Evolutionary conservation across 129 eudicot species (phyloP).

Genomic region (Artemisia tridentata): DNA sequence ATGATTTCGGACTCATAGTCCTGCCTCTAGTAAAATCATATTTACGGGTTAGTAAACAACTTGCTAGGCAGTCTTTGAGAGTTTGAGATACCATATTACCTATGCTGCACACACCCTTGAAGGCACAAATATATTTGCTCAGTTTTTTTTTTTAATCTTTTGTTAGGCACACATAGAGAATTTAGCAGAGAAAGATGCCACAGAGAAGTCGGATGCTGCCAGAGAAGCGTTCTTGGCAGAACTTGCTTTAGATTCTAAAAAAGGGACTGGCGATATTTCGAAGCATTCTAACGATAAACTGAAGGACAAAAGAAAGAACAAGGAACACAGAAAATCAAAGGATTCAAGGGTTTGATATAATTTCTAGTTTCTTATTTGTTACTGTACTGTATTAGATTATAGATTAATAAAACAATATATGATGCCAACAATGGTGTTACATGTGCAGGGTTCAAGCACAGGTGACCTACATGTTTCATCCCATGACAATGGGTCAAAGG

Average conservation of each 20-base stretch:
- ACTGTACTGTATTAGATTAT: not conserved
- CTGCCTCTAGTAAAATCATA: constrained; percentile 76
- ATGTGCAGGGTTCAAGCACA: constrained; percentile 50
- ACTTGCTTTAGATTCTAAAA: constrained; percentile 81
- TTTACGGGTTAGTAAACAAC: constrained; percentile 65
- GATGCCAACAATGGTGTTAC: not conserved
- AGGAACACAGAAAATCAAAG: constrained; percentile 62
- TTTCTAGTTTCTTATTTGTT: not conserved
- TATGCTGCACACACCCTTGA: not conserved
- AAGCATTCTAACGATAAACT: constrained; percentile 64
- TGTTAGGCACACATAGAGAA: constrained; percentile 80
- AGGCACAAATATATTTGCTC: constrained; percentile 1
- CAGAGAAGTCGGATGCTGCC: constrained; percentile 97
- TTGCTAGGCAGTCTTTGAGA: constrained; percentile 50
- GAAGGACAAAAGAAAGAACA: constrained; percentile 81
- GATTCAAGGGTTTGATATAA: constrained; percentile 61
- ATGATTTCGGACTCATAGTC: constrained; percentile 65
- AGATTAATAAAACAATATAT: not conserved
- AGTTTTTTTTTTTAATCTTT: constrained; percentile 8
- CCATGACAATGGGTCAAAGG: constrained; percentile 27
- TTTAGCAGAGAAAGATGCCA: constrained; percentile 96
- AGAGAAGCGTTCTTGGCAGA: constrained; percentile 98
- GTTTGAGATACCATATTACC: constrained; percentile 40
- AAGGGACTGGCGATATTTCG: constrained; percentile 47
- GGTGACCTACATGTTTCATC: constrained; percentile 19